Evolutionary conservation across 257 asterid species (phyloP).

Genomic region (Cinchona pubescens): DNA sequence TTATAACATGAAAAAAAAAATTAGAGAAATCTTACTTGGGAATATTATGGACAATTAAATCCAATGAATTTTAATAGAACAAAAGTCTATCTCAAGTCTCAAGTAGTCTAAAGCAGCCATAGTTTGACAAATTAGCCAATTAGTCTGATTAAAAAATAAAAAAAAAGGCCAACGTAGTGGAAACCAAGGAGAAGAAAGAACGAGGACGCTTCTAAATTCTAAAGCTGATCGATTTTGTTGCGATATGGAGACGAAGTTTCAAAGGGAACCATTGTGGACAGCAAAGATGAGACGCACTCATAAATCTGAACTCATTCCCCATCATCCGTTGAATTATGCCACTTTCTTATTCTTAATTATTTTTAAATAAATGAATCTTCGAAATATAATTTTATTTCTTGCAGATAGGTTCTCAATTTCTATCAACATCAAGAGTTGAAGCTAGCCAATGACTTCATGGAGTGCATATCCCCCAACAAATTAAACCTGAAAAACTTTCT

Average conservation of each 20-base stretch:
- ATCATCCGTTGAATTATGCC: not conserved
- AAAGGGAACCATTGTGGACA: not conserved
- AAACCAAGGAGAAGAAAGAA: not conserved
- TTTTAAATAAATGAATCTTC: not conserved
- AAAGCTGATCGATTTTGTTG: too few species aligned
- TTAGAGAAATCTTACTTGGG: too few species aligned
- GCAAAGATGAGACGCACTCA: not conserved
- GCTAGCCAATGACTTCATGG: not conserved
- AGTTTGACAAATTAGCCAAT: not conserved
- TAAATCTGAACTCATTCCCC: not conserved
- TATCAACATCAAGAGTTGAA: slow-evolving; percentile 7
- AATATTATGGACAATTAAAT: too few species aligned
- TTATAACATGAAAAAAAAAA: too few species aligned
- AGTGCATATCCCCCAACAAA: not conserved
- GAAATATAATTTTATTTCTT: not conserved
- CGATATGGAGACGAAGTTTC: not conserved
- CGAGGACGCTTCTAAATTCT: not conserved
- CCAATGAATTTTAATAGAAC: too few species aligned
- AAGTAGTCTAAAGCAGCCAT: not conserved
- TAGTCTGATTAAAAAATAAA: not conserved
- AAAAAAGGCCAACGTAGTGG: not conserved
- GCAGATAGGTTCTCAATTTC: slow-evolving; percentile 17
- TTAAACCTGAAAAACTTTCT: not conserved
- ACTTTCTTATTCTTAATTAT: not conserved
- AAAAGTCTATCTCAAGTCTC: not conserved